Base-by-base conservation (phyloP, 2,329 filamentous ascomycete species). In the Ceratocystis albifundus region DNA sequence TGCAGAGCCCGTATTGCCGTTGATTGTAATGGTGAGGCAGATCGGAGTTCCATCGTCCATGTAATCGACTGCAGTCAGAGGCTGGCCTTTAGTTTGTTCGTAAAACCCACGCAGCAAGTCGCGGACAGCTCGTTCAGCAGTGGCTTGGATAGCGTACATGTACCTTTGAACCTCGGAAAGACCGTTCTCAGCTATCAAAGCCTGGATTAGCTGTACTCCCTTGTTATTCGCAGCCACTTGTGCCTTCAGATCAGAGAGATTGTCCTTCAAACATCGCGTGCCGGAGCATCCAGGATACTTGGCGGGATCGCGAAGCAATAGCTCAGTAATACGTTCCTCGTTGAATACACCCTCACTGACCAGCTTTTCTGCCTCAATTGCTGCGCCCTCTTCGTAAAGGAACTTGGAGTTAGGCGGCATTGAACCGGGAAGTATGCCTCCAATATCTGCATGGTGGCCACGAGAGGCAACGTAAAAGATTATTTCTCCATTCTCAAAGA, bases 1-100 rank as follows among this genome's bases (percentile, higher is more conserved):
- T 0, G 89, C 89, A 69, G 90, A 88, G 28, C 89, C 89, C 68
- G 88, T 87, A 0, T 86, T 81, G 0, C 83, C 82, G 70, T 93
- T 84, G 68, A 94, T 94, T 0, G 82, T 88, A 66, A 94, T 81
- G 69, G 85, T 88, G 2, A 94, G 80, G 50, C 81, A 79, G 70
- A 94, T 93, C 0, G 89, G 88, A 2, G 83, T 88, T 4, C 89
- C 89, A 69, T 94, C 89, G 71, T 94, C 89, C 89, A 94, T 93
- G 74, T 86, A 88, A 71, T 94, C 89, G 3, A 86, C 77, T 0
- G 89, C 88, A 2, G 83, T 82, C 0, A 94, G 78, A 55, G 88
- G 84, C 66, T 84, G 81, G 7, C 88, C 88, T 70, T 85, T 80
- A 70, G 92, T 90, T 4, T 85, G 80, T 71, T 84, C 82, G 72